These are phyloP conservation scores for Scheffersomyces illinoinensis DNA, from an alignment of 1,139 yeast species.

Conservation along the genomic window DNA sequence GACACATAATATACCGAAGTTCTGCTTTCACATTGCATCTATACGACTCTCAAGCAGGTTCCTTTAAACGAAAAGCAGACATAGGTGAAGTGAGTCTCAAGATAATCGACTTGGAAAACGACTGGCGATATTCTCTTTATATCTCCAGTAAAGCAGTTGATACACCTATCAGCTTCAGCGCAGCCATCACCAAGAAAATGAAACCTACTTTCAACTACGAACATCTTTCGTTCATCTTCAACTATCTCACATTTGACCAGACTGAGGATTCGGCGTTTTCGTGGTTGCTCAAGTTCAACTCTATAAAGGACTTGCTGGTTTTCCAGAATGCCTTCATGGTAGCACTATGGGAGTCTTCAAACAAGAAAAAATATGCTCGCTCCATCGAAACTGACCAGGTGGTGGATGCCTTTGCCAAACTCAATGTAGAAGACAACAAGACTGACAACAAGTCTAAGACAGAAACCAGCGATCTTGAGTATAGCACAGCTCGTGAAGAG, in stretches of 20 bases:
- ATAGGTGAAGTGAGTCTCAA: conserved; percentile 19
- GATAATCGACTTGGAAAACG: conserved; percentile 45
- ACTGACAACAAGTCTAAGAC: neutral
- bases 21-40: conserved; percentile 40
- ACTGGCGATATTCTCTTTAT: conserved; percentile 56
- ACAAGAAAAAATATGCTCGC: conserved; percentile 49
- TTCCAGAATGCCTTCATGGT: conserved; percentile 57
- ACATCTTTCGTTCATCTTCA: conserved; percentile 64
- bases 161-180: conserved; percentile 34
- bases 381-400: conserved; percentile 16
- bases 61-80: conserved; percentile 46
- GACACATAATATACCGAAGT: conserved; percentile 12
- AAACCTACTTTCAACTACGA: conserved; percentile 68
- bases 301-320: conserved; percentile 36
- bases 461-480: conserved; percentile 14
- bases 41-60: conserved; percentile 55
- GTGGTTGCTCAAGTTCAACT: conserved; percentile 60
- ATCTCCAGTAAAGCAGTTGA: conserved; percentile 20
- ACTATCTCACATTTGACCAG: conserved; percentile 32
- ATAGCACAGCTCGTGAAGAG: conserved; percentile 8
- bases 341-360: conserved; percentile 62
- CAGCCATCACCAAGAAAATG: conserved; percentile 48
- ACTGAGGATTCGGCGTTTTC: conserved; percentile 48
- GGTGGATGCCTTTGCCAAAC: conserved; percentile 27
- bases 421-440: conserved; percentile 23